A percentile compares a stretch with the other conserved stretches of the same genome.
These are phyloP conservation scores for Candida pseudoviswanathii DNA, from an alignment of 1,139 yeast species.

Conservation along the genomic window DNA sequence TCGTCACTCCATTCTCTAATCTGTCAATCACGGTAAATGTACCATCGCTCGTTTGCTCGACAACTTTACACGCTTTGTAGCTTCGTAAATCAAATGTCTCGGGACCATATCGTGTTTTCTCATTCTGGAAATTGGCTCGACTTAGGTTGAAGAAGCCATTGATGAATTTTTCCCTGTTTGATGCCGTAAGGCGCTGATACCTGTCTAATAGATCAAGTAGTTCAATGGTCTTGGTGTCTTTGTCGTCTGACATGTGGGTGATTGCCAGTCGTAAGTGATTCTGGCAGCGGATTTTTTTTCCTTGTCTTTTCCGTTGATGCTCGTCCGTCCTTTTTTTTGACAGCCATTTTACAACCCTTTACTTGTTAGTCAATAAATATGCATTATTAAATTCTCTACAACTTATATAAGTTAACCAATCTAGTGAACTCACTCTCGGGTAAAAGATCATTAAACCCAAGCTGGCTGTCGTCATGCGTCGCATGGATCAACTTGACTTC, in stretches of 20 bases:
- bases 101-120: slow-evolving; percentile 22
- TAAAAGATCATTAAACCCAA: slow-evolving; percentile 54
- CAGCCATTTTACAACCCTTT: not conserved
- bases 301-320: not conserved
- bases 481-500: slow-evolving; percentile 41
- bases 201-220: slow-evolving; percentile 30
- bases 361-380: no score
- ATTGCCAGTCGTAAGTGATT: not conserved
- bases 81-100: slow-evolving; percentile 33
- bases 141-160: slow-evolving; percentile 41
- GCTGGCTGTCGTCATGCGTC: slow-evolving; percentile 29
- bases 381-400: slow-evolving; percentile 15
- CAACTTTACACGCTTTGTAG: slow-evolving; percentile 27
- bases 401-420: slow-evolving; percentile 44
- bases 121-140: slow-evolving; percentile 36
- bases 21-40: slow-evolving; percentile 18
- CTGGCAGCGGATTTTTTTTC: not conserved
- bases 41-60: slow-evolving; percentile 15
- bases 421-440: slow-evolving; percentile 46
- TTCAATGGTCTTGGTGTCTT: slow-evolving; percentile 20
- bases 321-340: not conserved
- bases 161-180: slow-evolving; percentile 24
- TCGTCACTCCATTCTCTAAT: slow-evolving; percentile 4
- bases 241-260: not conserved
- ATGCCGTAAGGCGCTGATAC: slow-evolving; percentile 29